Percentiles rank a stretch among this genome's conserved stretches.
These are phyloP conservation scores for Ballota nigra DNA, from an alignment of 257 asterid genomes.

Conservation along the genomic window DNA sequence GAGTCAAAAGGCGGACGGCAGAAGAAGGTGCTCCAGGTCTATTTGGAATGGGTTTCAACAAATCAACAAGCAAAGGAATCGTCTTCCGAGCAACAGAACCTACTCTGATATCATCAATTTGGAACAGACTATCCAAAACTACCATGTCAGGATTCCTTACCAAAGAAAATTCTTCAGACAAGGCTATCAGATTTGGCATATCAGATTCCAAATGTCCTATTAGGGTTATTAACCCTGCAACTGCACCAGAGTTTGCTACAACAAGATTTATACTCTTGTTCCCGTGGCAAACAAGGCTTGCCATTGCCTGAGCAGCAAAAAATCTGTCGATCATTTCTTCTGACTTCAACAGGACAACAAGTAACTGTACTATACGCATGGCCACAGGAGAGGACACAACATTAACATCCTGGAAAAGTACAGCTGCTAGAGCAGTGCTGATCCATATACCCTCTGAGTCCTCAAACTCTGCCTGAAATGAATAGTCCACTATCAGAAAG, in stretches of 20 bases:
- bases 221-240: constrained; percentile 57
- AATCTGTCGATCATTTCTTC: constrained; percentile 64
- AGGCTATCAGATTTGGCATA: constrained; percentile 58
- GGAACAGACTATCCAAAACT: constrained; percentile 62
- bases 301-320: constrained; percentile 88
- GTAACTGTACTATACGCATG: constrained; percentile 51
- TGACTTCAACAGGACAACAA: constrained; percentile 55
- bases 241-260: constrained; percentile 72
- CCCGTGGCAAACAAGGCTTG: constrained; percentile 70
- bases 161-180: constrained; percentile 71
- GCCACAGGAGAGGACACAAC: constrained; percentile 55
- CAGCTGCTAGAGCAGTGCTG: constrained; percentile 70
- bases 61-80: constrained; percentile 79
- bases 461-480: constrained; percentile 64
- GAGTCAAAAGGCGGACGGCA: constrained; percentile 64
- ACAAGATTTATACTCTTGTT: constrained; percentile 61
- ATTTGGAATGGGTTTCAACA: constrained; percentile 80
- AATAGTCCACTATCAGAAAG: constrained; percentile 22
- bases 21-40: constrained; percentile 84
- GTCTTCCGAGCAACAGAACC: constrained; percentile 66
- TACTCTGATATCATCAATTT: constrained; percentile 65
- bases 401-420: constrained; percentile 66
- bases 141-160: constrained; percentile 69
- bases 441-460: constrained; percentile 84
- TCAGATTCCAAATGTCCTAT: constrained; percentile 70